A percentile compares a stretch with the other conserved stretches of the same genome.
Conservation (phyloP, 208 protist species). For the Leishmania arabica region DNA sequence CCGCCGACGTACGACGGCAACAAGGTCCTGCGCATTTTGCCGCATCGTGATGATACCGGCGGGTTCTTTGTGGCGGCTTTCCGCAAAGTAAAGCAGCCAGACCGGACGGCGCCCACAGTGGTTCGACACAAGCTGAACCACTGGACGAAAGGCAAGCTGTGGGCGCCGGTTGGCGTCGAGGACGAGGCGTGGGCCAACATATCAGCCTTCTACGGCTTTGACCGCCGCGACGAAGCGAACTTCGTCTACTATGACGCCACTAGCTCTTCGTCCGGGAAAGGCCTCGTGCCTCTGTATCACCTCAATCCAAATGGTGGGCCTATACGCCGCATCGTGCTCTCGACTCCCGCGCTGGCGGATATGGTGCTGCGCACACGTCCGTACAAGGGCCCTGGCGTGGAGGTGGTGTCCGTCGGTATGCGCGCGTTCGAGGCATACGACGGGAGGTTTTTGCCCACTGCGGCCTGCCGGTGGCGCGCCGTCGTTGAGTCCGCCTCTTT, state of each 20-base stretch:
- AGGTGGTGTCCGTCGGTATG: conserved; percentile 82
- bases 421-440: conserved; percentile 89
- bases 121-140: conserved; percentile 81
- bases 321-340: conserved; percentile 79
- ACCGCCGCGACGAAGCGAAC: conserved; percentile 34
- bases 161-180: conserved; percentile 58
- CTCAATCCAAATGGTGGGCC: conserved; percentile 82
- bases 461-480: conserved; percentile 84
- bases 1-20: conserved; percentile 61
- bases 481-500: conserved; percentile 82
- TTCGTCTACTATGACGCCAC: conserved; percentile 45
- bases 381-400: conserved; percentile 92
- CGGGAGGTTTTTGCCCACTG: conserved; percentile 64
- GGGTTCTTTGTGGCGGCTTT: conserved; percentile 92
- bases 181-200: conserved; percentile 82
- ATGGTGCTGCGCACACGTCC: conserved; percentile 75
- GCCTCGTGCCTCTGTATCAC: conserved; percentile 83
- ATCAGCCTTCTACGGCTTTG: conserved; percentile 73
- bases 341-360: conserved; percentile 61
- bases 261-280: neutral
- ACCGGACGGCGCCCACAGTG: conserved; percentile 38
- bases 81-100: conserved; percentile 65
- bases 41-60: conserved; percentile 88
- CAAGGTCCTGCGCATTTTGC: conserved; percentile 85
- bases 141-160: conserved; percentile 89